Base-by-base conservation (phyloP, 2,329 filamentous ascomycete species). In the Parastagonospora avenae region DNA sequence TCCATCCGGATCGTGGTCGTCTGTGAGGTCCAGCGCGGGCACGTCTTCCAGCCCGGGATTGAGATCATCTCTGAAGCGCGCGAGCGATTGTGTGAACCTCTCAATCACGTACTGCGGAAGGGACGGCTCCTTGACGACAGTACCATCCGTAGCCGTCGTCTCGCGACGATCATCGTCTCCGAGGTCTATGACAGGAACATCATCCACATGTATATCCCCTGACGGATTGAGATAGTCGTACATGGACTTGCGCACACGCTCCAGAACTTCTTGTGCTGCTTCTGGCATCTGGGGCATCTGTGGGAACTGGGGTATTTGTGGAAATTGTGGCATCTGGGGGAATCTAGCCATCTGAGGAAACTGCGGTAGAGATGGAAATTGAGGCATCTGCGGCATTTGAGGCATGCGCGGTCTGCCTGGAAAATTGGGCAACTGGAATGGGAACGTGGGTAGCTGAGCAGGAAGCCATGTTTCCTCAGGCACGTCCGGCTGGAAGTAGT, bases 101-200 rank as follows among this genome's bases (percentile, higher is more conserved):
- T 79, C 75, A 7, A 80, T 62, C 54, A 80, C 77, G 36, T 78
- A 77, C 50, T 77, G 77, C 0, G 77, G 68, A 8, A 73, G 72
- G 4, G 73, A 74, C 15, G 78, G 77, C 31, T 67, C 63, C 44
- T 63, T 59, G 15, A 72, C 70, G 31, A 63, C 64, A 4, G 71
- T 70, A 11, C 69, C 70, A 39, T 73, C 72, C 7, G 68, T 71
- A 12, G 70, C 68, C n/a, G 55, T 54, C 4, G 58, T 60, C 39
- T 71, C 68, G 7, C 72, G 67, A 8, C 70, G 66, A 30, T 75
- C 70, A 15, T 66, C 63, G 11, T 63, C 60, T n/a, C 68, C 74
- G 4, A 75, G 63, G 42, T 72, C 69, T 14, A 75, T 72, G 44
- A 71, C 67, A 1, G 70, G 68, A 5, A 71, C 68, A 29, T 67